These are phyloP conservation scores for Aureobasidium sp. DNA, from an alignment of 2,329 filamentous ascomycete genomes.

Conservation along the genomic window DNA sequence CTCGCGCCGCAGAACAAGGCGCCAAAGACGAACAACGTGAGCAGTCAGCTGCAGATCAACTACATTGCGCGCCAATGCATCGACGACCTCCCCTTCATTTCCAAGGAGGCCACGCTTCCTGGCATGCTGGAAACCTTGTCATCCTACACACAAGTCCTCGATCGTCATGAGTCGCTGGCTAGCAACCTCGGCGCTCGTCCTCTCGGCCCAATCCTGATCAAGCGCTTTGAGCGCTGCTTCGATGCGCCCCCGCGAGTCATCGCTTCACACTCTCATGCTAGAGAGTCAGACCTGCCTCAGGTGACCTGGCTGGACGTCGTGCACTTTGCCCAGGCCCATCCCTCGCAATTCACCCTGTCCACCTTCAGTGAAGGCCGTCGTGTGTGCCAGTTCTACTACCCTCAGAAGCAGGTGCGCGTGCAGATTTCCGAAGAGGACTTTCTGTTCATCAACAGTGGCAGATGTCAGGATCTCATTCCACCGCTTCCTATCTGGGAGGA, in stretches of 20 bases:
- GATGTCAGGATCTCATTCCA: constrained; percentile 72
- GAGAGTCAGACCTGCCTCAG: constrained; percentile 32
- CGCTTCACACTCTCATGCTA: constrained; percentile 46
- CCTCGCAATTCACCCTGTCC: constrained; percentile 65
- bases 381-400: constrained; percentile 65
- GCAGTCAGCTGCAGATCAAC: constrained; percentile 58
- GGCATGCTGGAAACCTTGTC: constrained; percentile 64
- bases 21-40: constrained; percentile 34
- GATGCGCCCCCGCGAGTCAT: constrained; percentile 65
- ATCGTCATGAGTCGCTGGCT: constrained; percentile 78
- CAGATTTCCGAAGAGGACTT: constrained; percentile 87
- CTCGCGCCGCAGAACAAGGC: constrained; percentile 35
- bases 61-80: constrained; percentile 56
- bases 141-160: constrained; percentile 78
- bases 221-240: constrained; percentile 78
- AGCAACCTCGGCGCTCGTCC: constrained; percentile 77
- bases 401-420: constrained; percentile 66
- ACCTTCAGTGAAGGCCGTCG: constrained; percentile 59
- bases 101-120: constrained; percentile 60
- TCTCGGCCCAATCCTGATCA: constrained; percentile 71
- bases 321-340: constrained; percentile 71
- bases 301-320: constrained; percentile 82
- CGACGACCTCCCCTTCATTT: constrained; percentile 54
- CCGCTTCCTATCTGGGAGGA: constrained; percentile 76
- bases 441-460: constrained; percentile 72